Percentiles rank a stretch among this genome's conserved stretches.
Conservation (phyloP, 805 yeast species). For the Clavispora fructus region DNA sequence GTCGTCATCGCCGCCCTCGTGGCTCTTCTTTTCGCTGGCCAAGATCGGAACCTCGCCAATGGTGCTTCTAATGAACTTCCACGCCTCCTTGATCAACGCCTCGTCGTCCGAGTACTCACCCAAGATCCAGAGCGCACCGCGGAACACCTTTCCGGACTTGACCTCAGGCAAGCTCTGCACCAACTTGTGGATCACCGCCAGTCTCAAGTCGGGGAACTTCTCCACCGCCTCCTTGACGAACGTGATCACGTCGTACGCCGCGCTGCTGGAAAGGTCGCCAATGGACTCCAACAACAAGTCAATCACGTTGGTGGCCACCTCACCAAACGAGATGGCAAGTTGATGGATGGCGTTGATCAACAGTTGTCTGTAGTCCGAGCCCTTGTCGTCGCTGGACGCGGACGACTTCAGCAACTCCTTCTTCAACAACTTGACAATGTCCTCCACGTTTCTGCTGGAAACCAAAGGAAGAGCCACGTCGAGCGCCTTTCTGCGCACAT, state of each 20-base stretch:
- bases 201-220: slow-evolving; percentile 76
- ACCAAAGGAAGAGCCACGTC: slow-evolving; percentile 77
- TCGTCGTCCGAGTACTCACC: slow-evolving; percentile 86
- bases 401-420: slow-evolving; percentile 81
- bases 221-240: slow-evolving; percentile 94
- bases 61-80: slow-evolving; percentile 79
- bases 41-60: slow-evolving; percentile 90
- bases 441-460: slow-evolving; percentile 86
- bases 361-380: slow-evolving; percentile 81
- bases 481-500: slow-evolving; percentile 84
- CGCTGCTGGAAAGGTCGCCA: slow-evolving; percentile 74
- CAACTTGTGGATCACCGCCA: slow-evolving; percentile 58
- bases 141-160: slow-evolving; percentile 83
- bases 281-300: slow-evolving; percentile 82
- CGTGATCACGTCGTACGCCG: slow-evolving; percentile 85
- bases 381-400: slow-evolving; percentile 68
- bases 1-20: slow-evolving; percentile 25
- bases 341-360: slow-evolving; percentile 84
- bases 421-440: slow-evolving; percentile 84
- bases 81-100: slow-evolving; percentile 67
- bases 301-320: slow-evolving; percentile 88
- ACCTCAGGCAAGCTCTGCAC: slow-evolving; percentile 57
- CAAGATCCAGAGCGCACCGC: slow-evolving; percentile 92
- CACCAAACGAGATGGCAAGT: slow-evolving; percentile 82
- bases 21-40: slow-evolving; percentile 55